Base-by-base conservation (phyloP, 164 flowering plant species). In the Echeveria elegans region DNA sequence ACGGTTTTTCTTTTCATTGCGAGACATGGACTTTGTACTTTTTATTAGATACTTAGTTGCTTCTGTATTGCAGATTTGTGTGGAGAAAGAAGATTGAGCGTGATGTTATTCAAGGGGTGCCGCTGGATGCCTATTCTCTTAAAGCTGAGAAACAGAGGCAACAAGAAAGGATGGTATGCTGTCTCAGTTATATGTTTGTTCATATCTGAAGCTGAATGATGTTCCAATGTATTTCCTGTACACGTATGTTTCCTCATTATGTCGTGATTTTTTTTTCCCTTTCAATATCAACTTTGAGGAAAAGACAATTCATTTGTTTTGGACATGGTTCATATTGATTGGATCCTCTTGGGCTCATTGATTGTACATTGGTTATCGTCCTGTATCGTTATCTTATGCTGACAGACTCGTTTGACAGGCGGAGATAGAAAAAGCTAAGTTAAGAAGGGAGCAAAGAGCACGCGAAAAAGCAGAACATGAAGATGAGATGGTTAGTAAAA, bases 41-140 rank as follows among this genome's bases (percentile, higher is more conserved):
- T 3, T 16, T 59, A 18, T 4, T 38, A 16, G 45, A 16, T 14
- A 5, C 31, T 30, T 29, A 7, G 8, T 24, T 7, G 6, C 31
- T 63, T 15, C 58, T 14, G n/a, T 48, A 62, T 16, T 80, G 52
- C 80, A 92, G 98, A 75, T 94, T 94, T 85, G 96, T 94, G 18
- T 94, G 99, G 99, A 72, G 88, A 38, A 94, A 94, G 82, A 94
- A 91, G 81, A 94, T 94, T 70, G 97, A 91, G 71, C 85, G 85
- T 3, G 97, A 91, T 77, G 88, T 94, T 66, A 1, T 82, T 31
- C 86, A 82, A 58, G 96, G 96, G 21, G 78, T 74, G 37, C 77
- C 92, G 0, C 78, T 89, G 40, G 99, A 89, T 16, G 59, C 6
- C 68, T 81, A 81, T 64, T 86, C 99, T 5, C 72, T 79, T 10